phyloP scores from a whole-genome alignment of 1,284 basidiomycete species.

The Ustilago curta region DNA sequence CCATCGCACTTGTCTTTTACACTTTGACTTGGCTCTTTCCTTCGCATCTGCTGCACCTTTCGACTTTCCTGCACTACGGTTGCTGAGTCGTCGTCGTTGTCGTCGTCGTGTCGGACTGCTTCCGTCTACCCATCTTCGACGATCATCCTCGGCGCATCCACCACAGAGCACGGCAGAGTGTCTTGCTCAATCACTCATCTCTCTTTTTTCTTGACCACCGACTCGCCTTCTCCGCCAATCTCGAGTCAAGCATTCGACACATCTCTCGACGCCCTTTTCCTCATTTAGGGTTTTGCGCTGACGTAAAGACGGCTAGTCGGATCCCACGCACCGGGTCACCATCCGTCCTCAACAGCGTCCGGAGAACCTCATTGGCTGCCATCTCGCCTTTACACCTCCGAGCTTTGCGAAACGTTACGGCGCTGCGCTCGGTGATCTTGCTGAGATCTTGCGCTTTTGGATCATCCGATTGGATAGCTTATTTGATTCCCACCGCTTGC shows the following conservation, averaged over 20 bases:
- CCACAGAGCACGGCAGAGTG: not conserved
- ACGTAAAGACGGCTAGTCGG: not conserved
- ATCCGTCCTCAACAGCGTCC: not conserved
- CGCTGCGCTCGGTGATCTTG: not conserved
- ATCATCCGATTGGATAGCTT: constrained; percentile 6
- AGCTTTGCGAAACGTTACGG: not conserved
- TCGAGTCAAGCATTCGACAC: not conserved
- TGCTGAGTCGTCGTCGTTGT: not conserved
- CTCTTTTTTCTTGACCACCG: not conserved
- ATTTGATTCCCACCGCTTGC: not conserved
- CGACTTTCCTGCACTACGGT: not conserved
- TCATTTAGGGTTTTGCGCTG: not conserved
- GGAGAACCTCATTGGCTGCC: not conserved
- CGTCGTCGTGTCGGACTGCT: not conserved
- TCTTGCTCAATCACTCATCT: not conserved
- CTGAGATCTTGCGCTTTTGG: not conserved
- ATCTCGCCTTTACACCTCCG: not conserved
- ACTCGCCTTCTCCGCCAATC: constrained; percentile 4
- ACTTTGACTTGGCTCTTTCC: not conserved
- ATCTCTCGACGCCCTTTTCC: not conserved
- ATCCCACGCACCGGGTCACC: not conserved
- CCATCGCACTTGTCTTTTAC: not conserved
- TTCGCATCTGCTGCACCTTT: constrained; percentile 3
- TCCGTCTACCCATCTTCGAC: not conserved
- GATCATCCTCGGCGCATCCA: not conserved